Percentiles rank a stretch among this genome's conserved stretches.
phyloP scores from a whole-genome alignment of 148 eudicot genomes.

The Cornus suecica region DNA sequence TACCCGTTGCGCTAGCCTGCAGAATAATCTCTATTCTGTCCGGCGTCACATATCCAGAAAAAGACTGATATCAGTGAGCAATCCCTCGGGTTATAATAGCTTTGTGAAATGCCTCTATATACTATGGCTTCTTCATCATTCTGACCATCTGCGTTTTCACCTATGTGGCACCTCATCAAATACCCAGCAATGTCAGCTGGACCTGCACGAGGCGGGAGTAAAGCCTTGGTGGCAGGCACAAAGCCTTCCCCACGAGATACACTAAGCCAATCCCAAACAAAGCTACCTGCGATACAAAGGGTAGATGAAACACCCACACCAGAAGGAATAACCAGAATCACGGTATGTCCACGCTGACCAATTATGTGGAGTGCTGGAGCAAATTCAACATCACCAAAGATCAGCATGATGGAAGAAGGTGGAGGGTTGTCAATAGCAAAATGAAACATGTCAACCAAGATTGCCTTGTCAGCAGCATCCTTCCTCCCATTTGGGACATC shows the following conservation, averaged over 20 bases:
- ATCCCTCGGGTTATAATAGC: constrained; percentile 41
- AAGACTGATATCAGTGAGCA: constrained; percentile 44
- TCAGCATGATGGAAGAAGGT: constrained; percentile 88
- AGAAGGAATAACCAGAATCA: constrained; percentile 84
- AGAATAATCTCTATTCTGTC: too few relatives aligned
- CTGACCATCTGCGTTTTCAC: constrained; percentile 44
- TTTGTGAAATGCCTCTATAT: constrained; percentile 66
- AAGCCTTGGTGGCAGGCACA: constrained; percentile 48
- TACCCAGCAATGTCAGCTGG: constrained; percentile 39
- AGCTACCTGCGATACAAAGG: constrained; percentile 82
- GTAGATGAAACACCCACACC: constrained; percentile 85
- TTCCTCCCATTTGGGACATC: constrained; percentile 98
- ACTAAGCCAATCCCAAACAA: constrained; percentile 97
- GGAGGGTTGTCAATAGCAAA: constrained; percentile 96
- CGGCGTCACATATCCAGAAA: constrained; percentile 53
- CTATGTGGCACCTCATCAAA: constrained; percentile 41
- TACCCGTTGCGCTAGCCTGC: too few relatives aligned
- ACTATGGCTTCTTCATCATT: constrained; percentile 84
- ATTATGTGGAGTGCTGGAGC: constrained; percentile 96
- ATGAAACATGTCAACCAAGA: constrained; percentile 94
- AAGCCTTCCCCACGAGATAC: constrained; percentile 95
- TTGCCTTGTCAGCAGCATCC: constrained; percentile 99
- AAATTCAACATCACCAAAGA: constrained; percentile 97
- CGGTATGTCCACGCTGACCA: constrained; percentile 95
- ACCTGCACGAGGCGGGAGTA: constrained; percentile 31